phyloP scores from a whole-genome alignment of 768 basidiomycete genomes.

The Panellus pusillus region DNA sequence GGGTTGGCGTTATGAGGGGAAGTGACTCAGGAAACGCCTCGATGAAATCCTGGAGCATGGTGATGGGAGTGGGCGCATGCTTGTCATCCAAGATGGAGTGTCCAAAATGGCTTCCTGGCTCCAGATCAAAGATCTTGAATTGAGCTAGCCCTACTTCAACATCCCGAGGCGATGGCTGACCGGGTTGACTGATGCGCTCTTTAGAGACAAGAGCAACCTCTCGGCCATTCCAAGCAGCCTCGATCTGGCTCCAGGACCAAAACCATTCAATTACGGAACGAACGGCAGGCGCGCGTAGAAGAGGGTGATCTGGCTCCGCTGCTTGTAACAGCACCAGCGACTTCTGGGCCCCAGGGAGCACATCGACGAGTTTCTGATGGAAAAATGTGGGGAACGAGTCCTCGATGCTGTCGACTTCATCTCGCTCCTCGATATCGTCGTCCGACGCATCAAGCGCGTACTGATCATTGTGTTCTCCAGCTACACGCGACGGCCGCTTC shows the following conservation, averaged over 20 bases:
- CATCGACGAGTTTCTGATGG: constrained; percentile 45
- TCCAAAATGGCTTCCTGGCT: constrained; percentile 50
- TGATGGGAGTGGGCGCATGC: constrained; percentile 26
- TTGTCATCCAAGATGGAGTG: constrained; percentile 27
- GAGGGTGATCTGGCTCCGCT: constrained; percentile 63
- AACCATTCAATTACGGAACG: constrained; percentile 51
- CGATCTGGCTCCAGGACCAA: constrained; percentile 59
- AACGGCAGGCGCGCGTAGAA: constrained; percentile 38
- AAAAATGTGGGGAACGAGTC: constrained; percentile 67
- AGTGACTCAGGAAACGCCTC: constrained; percentile 55
- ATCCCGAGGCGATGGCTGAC: constrained; percentile 6
- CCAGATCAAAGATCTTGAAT: constrained; percentile 64
- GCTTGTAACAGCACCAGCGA: constrained; percentile 65
- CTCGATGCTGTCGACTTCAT: constrained; percentile 30
- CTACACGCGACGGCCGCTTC: constrained; percentile 26
- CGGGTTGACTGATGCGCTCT: constrained; percentile 1
- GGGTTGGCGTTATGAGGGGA: constrained; percentile 64
- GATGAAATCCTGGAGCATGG: constrained; percentile 49
- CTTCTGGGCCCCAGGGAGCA: constrained; percentile 64
- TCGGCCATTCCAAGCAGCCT: constrained; percentile 43
- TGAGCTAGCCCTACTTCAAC: constrained; percentile 40
- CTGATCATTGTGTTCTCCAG: constrained; percentile 27
- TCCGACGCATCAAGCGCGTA: constrained; percentile 37
- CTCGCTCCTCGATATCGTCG: constrained; percentile 41
- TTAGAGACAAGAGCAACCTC: neutral